Base-by-base conservation (phyloP, 2,329 filamentous ascomycete genomes). In the Mycosphaerella arachidis region DNA sequence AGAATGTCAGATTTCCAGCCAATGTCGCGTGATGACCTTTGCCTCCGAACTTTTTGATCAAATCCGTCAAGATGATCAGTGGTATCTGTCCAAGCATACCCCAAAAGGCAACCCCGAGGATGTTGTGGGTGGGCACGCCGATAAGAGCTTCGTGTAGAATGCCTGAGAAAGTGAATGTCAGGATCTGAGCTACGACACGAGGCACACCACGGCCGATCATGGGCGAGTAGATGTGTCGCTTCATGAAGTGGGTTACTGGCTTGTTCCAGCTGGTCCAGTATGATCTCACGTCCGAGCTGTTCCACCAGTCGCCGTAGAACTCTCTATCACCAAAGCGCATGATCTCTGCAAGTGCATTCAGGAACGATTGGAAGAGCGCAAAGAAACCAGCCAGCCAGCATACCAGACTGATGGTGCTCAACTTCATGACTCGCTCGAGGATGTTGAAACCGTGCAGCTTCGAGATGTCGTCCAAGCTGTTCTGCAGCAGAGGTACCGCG, bases 221-320 rank as follows among this genome's bases (percentile, higher is more conserved):
- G 1, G 94, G 94, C 43, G 88, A 88, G 77, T 94, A 97, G 55
- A 99, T 86, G 73, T 99, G 94, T 40, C 94, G 83, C 70, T 91
- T 92, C 87, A 99, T 97, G 75, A 96, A 99, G 60, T 92, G 88
- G 71, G 96, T 96, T 6, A 99, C 93, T 0, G 94, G 94, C 73
- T 95, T 95, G 78, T 99, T 99, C 94, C 94, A 99, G 0, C 88
- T 90, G 24, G 92, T 86, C 93, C 93, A 97, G 79, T 99, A 99
- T 4, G 83, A 84, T 35, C 92, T 90, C 6, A 97, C 81, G 66
- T 87, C 92, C 57, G 87, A 86, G 65, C 87, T 91, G 72, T 99
- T 99, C 94, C 94, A 99, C 94, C 94, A 99, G 71, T 96, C 92
- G 40, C 90, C 88, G 75, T 99, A 99, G 75, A 99, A 99, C 55